phyloP scores from a whole-genome alignment of 306 rosid species.

The Purshia tridentata region DNA sequence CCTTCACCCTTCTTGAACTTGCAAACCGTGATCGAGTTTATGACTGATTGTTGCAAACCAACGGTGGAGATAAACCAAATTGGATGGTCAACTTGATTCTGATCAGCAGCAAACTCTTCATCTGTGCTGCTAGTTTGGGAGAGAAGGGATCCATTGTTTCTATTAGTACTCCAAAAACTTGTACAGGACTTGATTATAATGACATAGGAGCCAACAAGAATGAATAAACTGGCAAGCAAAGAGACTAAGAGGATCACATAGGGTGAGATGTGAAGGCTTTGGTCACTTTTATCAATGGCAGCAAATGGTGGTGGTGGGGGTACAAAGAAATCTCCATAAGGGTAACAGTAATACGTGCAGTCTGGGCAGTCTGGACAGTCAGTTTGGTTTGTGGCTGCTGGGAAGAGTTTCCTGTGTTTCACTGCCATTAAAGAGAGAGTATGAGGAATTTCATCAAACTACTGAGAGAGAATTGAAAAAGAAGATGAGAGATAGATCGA shows the following conservation, averaged over 20 bases:
- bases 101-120: constrained; percentile 39
- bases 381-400: constrained; percentile 43
- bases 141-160: constrained; percentile 16
- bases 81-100: constrained; percentile 58
- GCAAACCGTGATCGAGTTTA: constrained; percentile 56
- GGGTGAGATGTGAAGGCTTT: constrained; percentile 38
- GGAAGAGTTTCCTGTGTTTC: constrained; percentile 65
- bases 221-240: constrained; percentile 37
- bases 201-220: constrained; percentile 47
- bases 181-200: constrained; percentile 48
- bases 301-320: constrained; percentile 28
- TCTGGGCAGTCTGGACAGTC: constrained; percentile 50
- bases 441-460: constrained; percentile 14
- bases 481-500: constrained; percentile 22
- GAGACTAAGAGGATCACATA: constrained; percentile 42
- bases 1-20: constrained; percentile 56
- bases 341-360: constrained; percentile 51
- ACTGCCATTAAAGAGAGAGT: constrained; percentile 38
- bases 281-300: constrained; percentile 12
- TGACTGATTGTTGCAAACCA: constrained; percentile 65
- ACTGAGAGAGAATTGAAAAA: constrained; percentile 12
- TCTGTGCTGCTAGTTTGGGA: constrained; percentile 30
- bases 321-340: constrained; percentile 36
- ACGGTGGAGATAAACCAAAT: constrained; percentile 63
- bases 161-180: constrained; percentile 31